These are phyloP conservation scores for Oxytropis ochrocephala DNA, from an alignment of 306 rosid genomes.

Conservation along the genomic window DNA sequence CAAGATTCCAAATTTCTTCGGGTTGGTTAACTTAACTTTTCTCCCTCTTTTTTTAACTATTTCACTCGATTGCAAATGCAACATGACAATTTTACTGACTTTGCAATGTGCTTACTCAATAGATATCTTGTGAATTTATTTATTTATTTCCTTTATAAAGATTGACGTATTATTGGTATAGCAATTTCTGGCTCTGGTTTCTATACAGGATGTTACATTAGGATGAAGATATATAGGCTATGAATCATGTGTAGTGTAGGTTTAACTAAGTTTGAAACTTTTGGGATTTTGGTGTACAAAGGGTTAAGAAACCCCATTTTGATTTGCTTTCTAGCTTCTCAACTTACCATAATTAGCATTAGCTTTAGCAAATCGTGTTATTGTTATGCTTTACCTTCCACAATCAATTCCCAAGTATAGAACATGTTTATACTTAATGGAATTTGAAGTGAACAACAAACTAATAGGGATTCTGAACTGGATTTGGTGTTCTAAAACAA, in stretches of 20 bases:
- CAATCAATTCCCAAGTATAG: too few species aligned
- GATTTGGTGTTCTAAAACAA: background rate
- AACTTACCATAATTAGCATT: too few species aligned
- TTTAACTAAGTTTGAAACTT: background rate
- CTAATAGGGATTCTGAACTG: background rate
- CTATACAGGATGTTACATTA: background rate
- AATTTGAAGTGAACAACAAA: background rate
- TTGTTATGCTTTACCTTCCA: too few species aligned
- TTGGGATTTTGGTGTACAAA: background rate
- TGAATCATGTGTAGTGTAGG: background rate
- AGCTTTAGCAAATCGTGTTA: too few species aligned
- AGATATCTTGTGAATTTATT: background rate
- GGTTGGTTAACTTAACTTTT: conserved; percentile 24
- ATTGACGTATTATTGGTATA: too few species aligned
- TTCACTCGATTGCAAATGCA: background rate
- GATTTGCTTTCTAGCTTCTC: background rate
- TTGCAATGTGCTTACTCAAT: background rate
- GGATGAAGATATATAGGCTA: background rate
- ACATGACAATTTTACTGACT: background rate
- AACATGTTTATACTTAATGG: background rate
- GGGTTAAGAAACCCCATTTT: conserved; percentile 8
- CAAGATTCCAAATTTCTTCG: conserved; percentile 62
- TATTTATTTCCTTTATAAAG: background rate
- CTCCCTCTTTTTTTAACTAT: background rate
- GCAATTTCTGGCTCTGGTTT: background rate